Evolutionary conservation across 1,139 yeast genomes (phyloP).

Genomic region (Chernovozyma sophiae-reginae): DNA sequence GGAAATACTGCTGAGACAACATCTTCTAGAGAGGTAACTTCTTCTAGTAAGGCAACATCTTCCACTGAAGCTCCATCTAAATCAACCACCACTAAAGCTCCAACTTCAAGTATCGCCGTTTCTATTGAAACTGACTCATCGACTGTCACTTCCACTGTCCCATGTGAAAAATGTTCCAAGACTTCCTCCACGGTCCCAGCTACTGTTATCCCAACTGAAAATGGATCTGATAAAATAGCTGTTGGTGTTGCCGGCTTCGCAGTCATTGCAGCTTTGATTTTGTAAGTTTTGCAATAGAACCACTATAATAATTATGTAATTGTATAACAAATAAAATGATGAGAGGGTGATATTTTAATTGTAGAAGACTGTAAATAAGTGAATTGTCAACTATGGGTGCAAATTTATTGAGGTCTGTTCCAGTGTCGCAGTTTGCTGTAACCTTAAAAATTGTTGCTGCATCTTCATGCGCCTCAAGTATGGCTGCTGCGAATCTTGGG

Average conservation of each 20-base stretch:
- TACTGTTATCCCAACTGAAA: constrained; percentile 9
- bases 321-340: too few relatives aligned
- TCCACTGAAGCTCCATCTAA: constrained; percentile 12
- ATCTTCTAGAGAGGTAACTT: not conserved
- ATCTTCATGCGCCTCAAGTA: too few relatives aligned
- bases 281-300: constrained; percentile 1
- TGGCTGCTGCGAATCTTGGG: too few relatives aligned
- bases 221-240: constrained; percentile 15
- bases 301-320: too few relatives aligned
- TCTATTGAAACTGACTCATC: constrained; percentile 1
- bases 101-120: constrained; percentile 8
- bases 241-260: constrained; percentile 17
- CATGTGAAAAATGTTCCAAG: not conserved
- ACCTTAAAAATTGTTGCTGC: too few relatives aligned
- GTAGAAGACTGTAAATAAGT: too few relatives aligned
- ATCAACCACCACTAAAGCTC: constrained; percentile 8
- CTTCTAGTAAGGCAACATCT: constrained; percentile 10
- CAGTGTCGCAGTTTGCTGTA: too few relatives aligned
- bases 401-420: too few relatives aligned
- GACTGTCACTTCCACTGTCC: constrained; percentile 1
- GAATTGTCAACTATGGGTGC: too few relatives aligned
- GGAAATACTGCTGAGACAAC: too few relatives aligned
- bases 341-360: too few relatives aligned
- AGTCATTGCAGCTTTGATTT: constrained; percentile 15
- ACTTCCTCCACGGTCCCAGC: constrained; percentile 3